phyloP scores from a whole-genome alignment of 108 stramenopile genomes.

The Epithemia pelagica region DNA sequence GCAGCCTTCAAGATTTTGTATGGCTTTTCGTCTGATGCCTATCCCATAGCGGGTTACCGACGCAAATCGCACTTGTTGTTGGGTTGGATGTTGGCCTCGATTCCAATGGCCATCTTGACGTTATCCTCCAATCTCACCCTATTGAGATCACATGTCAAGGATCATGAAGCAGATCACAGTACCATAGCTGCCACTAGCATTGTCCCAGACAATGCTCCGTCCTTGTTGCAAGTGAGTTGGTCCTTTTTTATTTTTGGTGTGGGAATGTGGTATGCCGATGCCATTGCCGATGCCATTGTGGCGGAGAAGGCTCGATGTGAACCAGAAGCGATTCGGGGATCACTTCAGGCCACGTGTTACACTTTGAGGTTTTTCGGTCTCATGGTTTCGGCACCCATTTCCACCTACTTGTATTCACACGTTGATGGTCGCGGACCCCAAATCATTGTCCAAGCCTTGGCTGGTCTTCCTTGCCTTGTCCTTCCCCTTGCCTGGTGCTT shows the following conservation, averaged over 20 bases:
- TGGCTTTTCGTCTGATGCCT: constrained; percentile 36
- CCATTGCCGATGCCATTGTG: constrained; percentile 58
- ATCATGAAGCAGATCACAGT: constrained; percentile 1
- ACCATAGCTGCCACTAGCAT: not conserved
- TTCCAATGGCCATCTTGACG: constrained; percentile 50
- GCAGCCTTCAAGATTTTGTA: constrained; percentile 33
- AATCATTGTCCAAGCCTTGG: constrained; percentile 7
- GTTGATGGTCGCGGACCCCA: not conserved
- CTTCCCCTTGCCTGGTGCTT: not conserved
- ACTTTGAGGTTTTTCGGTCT: constrained; percentile 43
- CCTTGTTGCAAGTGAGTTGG: not conserved
- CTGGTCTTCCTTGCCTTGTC: constrained; percentile 7
- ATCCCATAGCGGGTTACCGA: constrained; percentile 39
- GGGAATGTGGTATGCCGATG: constrained; percentile 59
- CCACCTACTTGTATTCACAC: not conserved
- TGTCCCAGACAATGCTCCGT: constrained; percentile 4
- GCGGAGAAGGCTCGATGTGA: constrained; percentile 47
- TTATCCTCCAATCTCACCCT: constrained; percentile 28
- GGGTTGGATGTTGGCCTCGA: constrained; percentile 32
- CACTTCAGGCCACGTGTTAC: constrained; percentile 50
- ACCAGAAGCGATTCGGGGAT: constrained; percentile 56
- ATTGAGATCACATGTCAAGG: constrained; percentile 28
- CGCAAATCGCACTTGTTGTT: constrained; percentile 40
- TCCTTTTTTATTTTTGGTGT: constrained; percentile 16
- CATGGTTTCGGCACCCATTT: constrained; percentile 26